These are phyloP conservation scores for Trichoderma sp. DNA, from an alignment of 2,329 filamentous ascomycete species.

Conservation along the genomic window DNA sequence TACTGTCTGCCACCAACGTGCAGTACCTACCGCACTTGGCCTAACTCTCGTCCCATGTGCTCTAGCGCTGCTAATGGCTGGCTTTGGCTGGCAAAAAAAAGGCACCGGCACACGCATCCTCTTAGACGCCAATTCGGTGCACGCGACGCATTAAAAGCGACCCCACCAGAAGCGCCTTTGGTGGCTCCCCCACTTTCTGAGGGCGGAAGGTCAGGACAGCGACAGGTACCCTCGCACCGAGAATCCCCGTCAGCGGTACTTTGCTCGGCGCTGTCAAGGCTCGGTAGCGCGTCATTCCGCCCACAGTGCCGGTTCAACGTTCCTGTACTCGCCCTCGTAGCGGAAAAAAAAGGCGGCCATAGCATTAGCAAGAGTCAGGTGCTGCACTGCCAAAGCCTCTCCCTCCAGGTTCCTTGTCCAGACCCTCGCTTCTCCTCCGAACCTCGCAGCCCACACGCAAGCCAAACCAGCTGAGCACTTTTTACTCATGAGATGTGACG, in stretches of 20 bases:
- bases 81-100: too few relatives aligned
- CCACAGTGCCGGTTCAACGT: neutral
- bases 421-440: slow-evolving; percentile 16
- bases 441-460: slow-evolving; percentile 15
- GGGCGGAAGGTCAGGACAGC: neutral
- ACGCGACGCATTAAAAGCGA: slow-evolving; percentile 16
- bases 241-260: neutral
- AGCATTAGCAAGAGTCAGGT: slow-evolving; percentile 10
- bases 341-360: neutral
- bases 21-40: neutral
- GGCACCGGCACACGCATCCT: neutral
- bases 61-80: neutral
- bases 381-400: slow-evolving; percentile 9
- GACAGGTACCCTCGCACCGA: neutral
- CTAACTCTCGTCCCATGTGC: neutral
- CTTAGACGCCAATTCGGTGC: slow-evolving; percentile 9
- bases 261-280: neutral
- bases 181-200: neutral
- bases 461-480: neutral
- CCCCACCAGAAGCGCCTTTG: neutral
- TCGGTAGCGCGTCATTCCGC: slow-evolving; percentile 18
- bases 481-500: slow-evolving; percentile 12
- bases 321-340: neutral
- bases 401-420: neutral
- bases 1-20: neutral